Evolutionary conservation across 2,329 filamentous ascomycete genomes (phyloP).

Genomic region (Nigrospora osmanthi): DNA sequence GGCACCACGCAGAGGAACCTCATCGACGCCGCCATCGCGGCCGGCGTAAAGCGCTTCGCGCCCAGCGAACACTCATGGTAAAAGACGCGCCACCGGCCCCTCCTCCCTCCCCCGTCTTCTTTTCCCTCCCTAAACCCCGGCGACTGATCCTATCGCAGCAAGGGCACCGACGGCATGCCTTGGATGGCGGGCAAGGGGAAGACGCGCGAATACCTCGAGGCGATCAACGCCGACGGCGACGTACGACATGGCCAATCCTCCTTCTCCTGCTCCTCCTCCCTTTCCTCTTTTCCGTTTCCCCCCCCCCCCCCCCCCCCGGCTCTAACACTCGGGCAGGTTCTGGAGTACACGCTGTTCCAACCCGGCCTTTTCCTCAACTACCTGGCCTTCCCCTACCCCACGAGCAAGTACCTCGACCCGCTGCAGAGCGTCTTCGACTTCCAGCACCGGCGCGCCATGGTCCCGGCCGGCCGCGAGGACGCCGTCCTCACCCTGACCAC

Average conservation of each 20-base stretch:
- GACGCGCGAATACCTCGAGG: constrained; percentile 19
- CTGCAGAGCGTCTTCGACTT: constrained; percentile 26
- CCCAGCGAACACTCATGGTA: constrained; percentile 50
- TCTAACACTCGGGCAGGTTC: constrained; percentile 24
- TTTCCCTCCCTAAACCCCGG: not conserved
- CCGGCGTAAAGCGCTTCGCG: constrained; percentile 53
- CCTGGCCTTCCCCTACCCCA: constrained; percentile 33
- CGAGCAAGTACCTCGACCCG: constrained; percentile 25
- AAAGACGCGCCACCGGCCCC: constrained; percentile 6
- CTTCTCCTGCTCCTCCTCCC: not conserved
- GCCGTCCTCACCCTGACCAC: constrained; percentile 34
- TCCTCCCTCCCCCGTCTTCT: not conserved
- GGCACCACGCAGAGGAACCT: constrained; percentile 42
- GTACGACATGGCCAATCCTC: not conserved
- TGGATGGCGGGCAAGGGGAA: constrained; percentile 44
- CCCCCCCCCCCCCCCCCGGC: not conserved
- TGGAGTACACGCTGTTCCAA: constrained; percentile 48
- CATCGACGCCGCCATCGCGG: constrained; percentile 50
- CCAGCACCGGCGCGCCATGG: constrained; percentile 30
- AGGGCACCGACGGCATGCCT: constrained; percentile 20
- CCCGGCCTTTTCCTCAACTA: constrained; percentile 40
- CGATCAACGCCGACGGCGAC: constrained; percentile 23
- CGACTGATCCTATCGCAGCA: constrained; percentile 12
- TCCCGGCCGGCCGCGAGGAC: constrained; percentile 32
- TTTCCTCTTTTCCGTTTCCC: not conserved